Percentiles rank a stretch among this genome's conserved stretches.
These are phyloP conservation scores for Pythium scleroteichum DNA, from an alignment of 352 stramenopile species.

Conservation along the genomic window DNA sequence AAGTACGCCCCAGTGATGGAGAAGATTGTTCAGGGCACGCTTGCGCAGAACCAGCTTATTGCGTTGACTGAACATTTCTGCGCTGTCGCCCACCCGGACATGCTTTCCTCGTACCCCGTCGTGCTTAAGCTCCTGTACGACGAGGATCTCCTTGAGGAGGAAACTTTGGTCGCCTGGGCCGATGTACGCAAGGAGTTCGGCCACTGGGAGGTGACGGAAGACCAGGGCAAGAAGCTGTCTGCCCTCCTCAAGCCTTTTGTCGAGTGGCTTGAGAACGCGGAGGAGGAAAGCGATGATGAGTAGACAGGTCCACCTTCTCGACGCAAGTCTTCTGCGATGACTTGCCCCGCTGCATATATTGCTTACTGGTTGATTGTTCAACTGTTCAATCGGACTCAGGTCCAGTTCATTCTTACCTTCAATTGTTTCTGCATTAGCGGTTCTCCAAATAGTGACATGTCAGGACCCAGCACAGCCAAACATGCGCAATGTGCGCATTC, in stretches of 20 bases:
- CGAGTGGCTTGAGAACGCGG: conserved; percentile 97
- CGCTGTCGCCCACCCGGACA: conserved; percentile 82
- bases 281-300: conserved; percentile 86
- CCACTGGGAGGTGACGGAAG: conserved; percentile 88
- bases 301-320: conserved; percentile 21
- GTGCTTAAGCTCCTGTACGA: conserved; percentile 97
- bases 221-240: conserved; percentile 85
- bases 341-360: conserved; percentile 4
- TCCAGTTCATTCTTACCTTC: conserved; percentile 9
- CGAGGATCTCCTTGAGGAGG: conserved; percentile 95
- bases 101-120: conserved; percentile 89
- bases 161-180: conserved; percentile 94
- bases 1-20: conserved; percentile 89
- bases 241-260: conserved; percentile 93
- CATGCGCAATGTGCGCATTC: conserved; percentile 32
- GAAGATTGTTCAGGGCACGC: conserved; percentile 80
- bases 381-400: conserved; percentile 1
- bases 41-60: conserved; percentile 94
- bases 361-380: conserved; percentile 6
- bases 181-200: conserved; percentile 78
- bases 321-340: neutral
- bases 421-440: neutral
- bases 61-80: conserved; percentile 91
- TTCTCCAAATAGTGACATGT: conserved; percentile 8
- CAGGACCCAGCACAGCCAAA: neutral